phyloP scores from a whole-genome alignment of 1,284 basidiomycete genomes.

The Cutaneotrichosporon mucoides region DNA sequence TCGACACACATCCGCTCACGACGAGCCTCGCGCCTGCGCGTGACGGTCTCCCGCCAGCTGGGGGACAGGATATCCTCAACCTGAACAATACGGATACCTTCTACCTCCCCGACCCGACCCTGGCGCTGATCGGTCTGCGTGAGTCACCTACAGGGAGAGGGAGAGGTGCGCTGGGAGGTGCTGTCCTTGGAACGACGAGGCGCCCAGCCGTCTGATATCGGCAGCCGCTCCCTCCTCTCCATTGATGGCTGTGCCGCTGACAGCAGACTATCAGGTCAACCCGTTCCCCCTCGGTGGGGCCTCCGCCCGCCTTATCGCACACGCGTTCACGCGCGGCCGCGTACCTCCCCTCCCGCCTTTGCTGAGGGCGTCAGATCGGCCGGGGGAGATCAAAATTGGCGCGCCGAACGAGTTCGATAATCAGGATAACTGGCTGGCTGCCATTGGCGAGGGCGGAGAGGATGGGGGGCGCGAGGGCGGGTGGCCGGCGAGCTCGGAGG shows the following conservation, averaged over 20 bases:
- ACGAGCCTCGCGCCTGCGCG: constrained; percentile 9
- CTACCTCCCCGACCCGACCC: constrained; percentile 43
- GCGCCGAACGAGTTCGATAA: constrained; percentile 23
- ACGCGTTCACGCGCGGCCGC: constrained; percentile 10
- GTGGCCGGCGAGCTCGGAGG: constrained; percentile 9
- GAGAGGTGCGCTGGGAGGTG: too few relatives aligned
- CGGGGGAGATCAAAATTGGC: constrained; percentile 18
- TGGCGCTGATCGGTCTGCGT: constrained; percentile 45
- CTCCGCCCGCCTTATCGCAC: constrained; percentile 42
- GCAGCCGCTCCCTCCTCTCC: too few relatives aligned
- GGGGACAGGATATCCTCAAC: constrained; percentile 22
- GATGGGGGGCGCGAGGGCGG: constrained; percentile 9
- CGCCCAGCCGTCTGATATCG: too few relatives aligned
- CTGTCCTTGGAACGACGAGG: too few relatives aligned
- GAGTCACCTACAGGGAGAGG: constrained; percentile 15
- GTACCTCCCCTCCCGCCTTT: constrained; percentile 23
- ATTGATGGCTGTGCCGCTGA: not conserved
- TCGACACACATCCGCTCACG: constrained; percentile 19
- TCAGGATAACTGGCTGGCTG: constrained; percentile 23
- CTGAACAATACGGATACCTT: constrained; percentile 32
- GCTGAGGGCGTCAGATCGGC: constrained; percentile 7
- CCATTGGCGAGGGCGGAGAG: constrained; percentile 25
- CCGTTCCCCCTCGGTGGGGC: constrained; percentile 51
- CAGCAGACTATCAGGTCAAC: constrained; percentile 45
- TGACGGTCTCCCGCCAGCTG: constrained; percentile 14